A percentile compares a stretch with the other conserved stretches of the same genome.
phyloP scores from a whole-genome alignment of 1,139 yeast genomes.

The Yarrowia galli region DNA sequence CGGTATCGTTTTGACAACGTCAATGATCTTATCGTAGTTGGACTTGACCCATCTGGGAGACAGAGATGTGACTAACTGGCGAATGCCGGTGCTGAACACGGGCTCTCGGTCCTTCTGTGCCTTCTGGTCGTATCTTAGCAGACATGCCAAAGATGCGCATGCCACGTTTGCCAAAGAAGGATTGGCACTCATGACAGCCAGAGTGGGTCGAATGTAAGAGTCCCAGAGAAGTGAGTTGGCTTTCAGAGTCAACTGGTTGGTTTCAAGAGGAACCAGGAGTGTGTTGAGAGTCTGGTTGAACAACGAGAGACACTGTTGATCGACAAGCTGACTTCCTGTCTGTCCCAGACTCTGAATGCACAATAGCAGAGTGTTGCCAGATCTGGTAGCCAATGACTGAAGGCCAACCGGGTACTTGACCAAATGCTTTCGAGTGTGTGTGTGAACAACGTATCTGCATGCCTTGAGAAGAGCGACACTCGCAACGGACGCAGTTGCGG shows the following conservation, averaged over 20 bases:
- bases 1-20: slow-evolving; percentile 1
- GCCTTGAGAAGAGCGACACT: slow-evolving; percentile 24
- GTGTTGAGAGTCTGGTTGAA: slow-evolving; percentile 32
- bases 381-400: slow-evolving; percentile 13
- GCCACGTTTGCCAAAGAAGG: slow-evolving; percentile 14
- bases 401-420: slow-evolving; percentile 29
- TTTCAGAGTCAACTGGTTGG: slow-evolving; percentile 28
- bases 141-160: slow-evolving; percentile 20
- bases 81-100: background rate
- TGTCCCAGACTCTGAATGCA: slow-evolving; percentile 10
- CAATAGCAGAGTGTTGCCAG: slow-evolving; percentile 18
- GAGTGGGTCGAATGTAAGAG: slow-evolving; percentile 31
- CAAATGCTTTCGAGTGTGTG: slow-evolving; percentile 19
- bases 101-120: slow-evolving; percentile 23
- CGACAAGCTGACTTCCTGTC: slow-evolving; percentile 1
- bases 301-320: slow-evolving; percentile 26
- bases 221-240: slow-evolving; percentile 31
- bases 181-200: background rate
- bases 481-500: background rate
- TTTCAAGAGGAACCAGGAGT: slow-evolving; percentile 14
- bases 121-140: slow-evolving; percentile 10
- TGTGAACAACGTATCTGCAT: slow-evolving; percentile 24
- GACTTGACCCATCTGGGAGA: slow-evolving; percentile 26
- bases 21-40: slow-evolving; percentile 26
- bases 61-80: slow-evolving; percentile 3